Base-by-base conservation (phyloP, 345 rosid species). In the Gossypium longicalyx region DNA sequence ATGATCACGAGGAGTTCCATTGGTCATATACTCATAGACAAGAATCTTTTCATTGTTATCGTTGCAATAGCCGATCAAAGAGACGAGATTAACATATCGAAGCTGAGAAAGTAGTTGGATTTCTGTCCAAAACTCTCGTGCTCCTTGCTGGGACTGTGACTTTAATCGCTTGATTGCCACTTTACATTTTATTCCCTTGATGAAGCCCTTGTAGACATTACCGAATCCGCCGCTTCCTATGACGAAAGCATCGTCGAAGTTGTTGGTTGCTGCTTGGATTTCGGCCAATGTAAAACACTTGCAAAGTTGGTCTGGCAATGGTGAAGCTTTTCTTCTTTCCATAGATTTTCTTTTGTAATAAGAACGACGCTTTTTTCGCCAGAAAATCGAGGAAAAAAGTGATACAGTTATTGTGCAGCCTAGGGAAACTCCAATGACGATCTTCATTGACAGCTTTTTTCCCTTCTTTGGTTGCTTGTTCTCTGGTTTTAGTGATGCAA, bases 171-270 rank as follows among this genome's bases (percentile, higher is more conserved):
- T 84, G 47, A 84, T 82, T 17, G 83, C 82, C 0, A 84, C 78
- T 38, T 29, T 79, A 0, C 84, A 23, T 76, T 78, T 76, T 0
- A 77, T 71, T 25, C 75, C 75, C n/a, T 7, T 69, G 76, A 81
- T 75, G 58, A 74, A 11, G n/a, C 86, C 82, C 75, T 79, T 77
- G 74, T 84, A 81, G 5, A 81, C 77, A 45, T 77, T 76, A 11
- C 84, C 84, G 51, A 83, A 83, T 10, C 82, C 77, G 12, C 82
- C 82, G 63, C 57, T 76, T 29, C 86, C 83, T 0, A 84, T 74
- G 45, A 81, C 74, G 9, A 75, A 76, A 29, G 53, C 47, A 19
- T 81, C 77, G 9, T 20, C 62, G 70, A 83, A 84, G 68, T 81
- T 77, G 49, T 68, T 76, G 11, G 86, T 84, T 9, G 70, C 62